Percentiles rank a stretch among this genome's conserved stretches.
Conservation (phyloP, 257 asterid genomes). For the Solanum medicagineum region DNA sequence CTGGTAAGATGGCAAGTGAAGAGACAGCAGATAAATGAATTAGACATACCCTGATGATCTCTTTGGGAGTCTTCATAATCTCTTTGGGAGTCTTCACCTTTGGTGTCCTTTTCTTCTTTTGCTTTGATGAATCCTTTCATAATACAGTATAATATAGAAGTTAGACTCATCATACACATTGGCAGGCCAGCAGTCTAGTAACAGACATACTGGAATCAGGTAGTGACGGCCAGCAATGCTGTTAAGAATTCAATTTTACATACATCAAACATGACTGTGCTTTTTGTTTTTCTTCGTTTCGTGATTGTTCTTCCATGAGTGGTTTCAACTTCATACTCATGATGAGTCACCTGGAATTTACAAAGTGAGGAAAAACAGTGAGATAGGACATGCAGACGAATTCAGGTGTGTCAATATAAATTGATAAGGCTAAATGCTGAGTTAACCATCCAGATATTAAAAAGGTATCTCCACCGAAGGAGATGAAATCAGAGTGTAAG, state of each 20-base stretch:
- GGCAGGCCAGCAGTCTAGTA: background rate
- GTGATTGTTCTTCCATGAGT: slow-evolving; percentile 84
- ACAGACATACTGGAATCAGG: background rate
- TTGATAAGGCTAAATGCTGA: background rate
- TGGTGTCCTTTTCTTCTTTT: slow-evolving; percentile 51
- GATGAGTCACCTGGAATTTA: slow-evolving; percentile 67
- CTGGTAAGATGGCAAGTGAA: background rate
- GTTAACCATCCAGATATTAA: background rate
- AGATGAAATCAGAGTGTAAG: background rate
- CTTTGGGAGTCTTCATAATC: slow-evolving; percentile 43
- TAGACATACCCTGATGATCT: slow-evolving; percentile 38
- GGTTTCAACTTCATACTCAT: slow-evolving; percentile 92
- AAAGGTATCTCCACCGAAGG: background rate
- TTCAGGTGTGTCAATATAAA: background rate
- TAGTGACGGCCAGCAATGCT: background rate
- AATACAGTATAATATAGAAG: slow-evolving; percentile 3
- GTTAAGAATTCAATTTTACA: slow-evolving; percentile 5
- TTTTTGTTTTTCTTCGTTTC: slow-evolving; percentile 71
- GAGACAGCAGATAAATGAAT: background rate
- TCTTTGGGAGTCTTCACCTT: slow-evolving; percentile 52
- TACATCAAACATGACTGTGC: slow-evolving; percentile 95
- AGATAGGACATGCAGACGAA: background rate
- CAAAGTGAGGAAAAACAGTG: slow-evolving; percentile 1
- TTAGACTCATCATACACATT: background rate
- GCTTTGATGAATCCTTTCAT: slow-evolving; percentile 62